A percentile compares a stretch with the other conserved stretches of the same genome.
phyloP scores from a whole-genome alignment of 2,329 filamentous ascomycete genomes.

The Claviceps sp. region DNA sequence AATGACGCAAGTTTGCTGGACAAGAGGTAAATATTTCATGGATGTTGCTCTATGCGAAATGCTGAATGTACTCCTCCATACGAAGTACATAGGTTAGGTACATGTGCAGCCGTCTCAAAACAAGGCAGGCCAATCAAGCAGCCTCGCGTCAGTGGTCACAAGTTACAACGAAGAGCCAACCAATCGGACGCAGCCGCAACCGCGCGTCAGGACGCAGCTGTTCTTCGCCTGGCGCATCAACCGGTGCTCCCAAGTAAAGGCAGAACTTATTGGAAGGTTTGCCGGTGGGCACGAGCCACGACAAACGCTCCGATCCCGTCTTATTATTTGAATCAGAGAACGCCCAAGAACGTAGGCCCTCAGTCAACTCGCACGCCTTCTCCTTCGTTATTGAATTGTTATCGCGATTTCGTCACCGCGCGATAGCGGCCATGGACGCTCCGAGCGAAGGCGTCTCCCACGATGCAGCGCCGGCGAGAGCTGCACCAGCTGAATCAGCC shows the following conservation, averaged over 20 bases:
- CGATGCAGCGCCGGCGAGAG: neutral
- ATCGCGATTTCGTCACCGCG: neutral
- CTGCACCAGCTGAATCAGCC: neutral
- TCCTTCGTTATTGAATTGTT: neutral
- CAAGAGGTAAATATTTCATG: no score
- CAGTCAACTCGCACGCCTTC: neutral
- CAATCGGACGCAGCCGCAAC: constrained; percentile 5
- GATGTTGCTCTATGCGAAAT: no score
- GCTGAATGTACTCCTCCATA: no score
- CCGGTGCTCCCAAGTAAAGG: no score
- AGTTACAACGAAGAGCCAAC: neutral
- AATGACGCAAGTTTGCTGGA: no score
- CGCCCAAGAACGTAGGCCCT: no score
- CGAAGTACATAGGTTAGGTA: no score
- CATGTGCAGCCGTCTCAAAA: neutral
- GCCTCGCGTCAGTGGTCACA: neutral
- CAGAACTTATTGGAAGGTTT: neutral
- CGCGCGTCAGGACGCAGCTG: neutral
- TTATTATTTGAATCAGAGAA: no score
- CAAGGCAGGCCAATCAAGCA: constrained; percentile 3
- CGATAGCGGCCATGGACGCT: constrained; percentile 4
- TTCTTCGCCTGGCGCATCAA: neutral
- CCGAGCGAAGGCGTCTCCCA: neutral
- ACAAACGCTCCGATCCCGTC: neutral
- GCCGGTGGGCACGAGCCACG: neutral